Evolutionary conservation across 805 yeast genomes (phyloP).

Genomic region (Saitoella complicata): DNA sequence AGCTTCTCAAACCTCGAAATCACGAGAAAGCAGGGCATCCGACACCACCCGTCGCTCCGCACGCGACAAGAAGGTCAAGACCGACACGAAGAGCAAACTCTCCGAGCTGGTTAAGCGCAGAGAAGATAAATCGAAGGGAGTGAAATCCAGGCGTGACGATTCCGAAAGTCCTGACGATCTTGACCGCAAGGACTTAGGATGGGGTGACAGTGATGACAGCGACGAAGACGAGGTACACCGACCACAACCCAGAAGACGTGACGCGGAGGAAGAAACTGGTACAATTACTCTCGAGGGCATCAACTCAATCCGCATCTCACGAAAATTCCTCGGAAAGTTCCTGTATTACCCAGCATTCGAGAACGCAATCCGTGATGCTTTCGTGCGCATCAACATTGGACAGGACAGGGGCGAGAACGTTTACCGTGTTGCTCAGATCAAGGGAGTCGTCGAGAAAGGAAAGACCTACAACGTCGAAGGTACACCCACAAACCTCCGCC

Average conservation of each 20-base stretch:
- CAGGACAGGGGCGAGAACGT: conserved; percentile 42
- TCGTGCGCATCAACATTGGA: conserved; percentile 73
- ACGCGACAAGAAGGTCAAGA: conserved; percentile 13
- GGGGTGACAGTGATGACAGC: conserved; percentile 30
- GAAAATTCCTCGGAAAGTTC: conserved; percentile 55
- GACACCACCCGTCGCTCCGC: conserved; percentile 1
- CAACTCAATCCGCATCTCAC: conserved; percentile 60
- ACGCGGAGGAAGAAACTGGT: not conserved
- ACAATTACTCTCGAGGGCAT: conserved; percentile 42
- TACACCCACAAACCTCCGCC: conserved; percentile 37
- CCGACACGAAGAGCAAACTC: conserved; percentile 12
- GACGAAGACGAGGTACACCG: conserved; percentile 18
- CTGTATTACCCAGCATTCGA: conserved; percentile 73
- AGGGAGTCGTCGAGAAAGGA: conserved; percentile 21
- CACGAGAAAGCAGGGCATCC: no score
- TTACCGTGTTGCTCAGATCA: conserved; percentile 74
- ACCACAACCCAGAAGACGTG: no score
- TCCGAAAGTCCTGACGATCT: conserved; percentile 28
- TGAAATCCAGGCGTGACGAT: conserved; percentile 21
- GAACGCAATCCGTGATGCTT: conserved; percentile 49
- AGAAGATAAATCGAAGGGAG: conserved; percentile 60
- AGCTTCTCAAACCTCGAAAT: conserved; percentile 17
- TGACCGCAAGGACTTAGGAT: conserved; percentile 31
- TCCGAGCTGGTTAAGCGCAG: conserved; percentile 42
- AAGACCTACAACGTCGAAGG: conserved; percentile 36